Evolutionary conservation across 768 basidiomycete species (phyloP), one percentile per base, ranked within the genome.

Genomic region (Russula emetica): DNA sequence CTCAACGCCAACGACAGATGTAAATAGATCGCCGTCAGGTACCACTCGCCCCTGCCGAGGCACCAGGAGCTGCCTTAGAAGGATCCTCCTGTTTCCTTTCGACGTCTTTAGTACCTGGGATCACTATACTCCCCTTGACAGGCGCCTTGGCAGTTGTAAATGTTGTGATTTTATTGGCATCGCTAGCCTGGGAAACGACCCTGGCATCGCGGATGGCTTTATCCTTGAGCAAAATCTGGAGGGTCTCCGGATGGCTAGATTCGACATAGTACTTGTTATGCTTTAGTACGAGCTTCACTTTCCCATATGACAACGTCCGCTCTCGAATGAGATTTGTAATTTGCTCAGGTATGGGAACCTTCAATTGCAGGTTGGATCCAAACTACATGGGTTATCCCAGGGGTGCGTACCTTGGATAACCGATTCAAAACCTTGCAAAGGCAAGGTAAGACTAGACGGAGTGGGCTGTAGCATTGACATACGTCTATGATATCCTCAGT

Each of bases 401-500:
- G 32, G 6, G n/a, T 47, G 70, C 74, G 66, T 70, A 84, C 87
- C 83, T 92, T 91, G 6, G 90, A 92, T 66, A 91, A 73, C 55
- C 88, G 83, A 72, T 92, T 91, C 66, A 92, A 78, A 50, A 92
- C 88, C 87, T 90, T 75, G 55, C 60, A 45, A 61, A 38, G 67
- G 62, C 8, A 53, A 63, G 42, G 71, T 78, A 66, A 77, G 75
- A 55, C 9, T 63, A 74, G 82, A 64, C 72, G 70, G 30, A 54
- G 24, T 30, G 49, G 68, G 60, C 58, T 66, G 68, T 71, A 69
- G 69, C 66, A 38, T 49, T 28, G 45, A 64, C 85, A 72, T 69
- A 98, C 96, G 80, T 95, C 94, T 75, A 98, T 97, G 70, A 98
- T 98, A 74, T 98, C 95, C 70, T 96, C 90, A 10, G 97, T 98